Conservation (phyloP, 2,329 filamentous ascomycete genomes). For the Graphilbum fragrans region DNA sequence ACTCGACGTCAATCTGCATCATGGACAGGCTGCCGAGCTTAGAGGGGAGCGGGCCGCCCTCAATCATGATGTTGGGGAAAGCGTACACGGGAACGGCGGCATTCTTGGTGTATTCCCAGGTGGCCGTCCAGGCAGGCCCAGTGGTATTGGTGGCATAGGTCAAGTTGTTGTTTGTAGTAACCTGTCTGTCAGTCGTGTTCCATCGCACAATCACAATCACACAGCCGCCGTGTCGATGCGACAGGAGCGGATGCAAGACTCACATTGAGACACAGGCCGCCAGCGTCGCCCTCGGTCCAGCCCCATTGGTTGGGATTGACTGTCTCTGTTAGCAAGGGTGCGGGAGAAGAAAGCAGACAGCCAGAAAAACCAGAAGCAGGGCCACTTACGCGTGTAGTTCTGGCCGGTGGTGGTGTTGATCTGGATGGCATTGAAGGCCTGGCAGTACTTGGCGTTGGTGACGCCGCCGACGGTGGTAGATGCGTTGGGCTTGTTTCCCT, state of each 20-base stretch:
- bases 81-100: conserved; percentile 36
- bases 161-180: conserved; percentile 35
- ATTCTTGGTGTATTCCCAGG: conserved; percentile 34
- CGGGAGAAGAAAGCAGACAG: neutral
- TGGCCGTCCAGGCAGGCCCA: conserved; percentile 37
- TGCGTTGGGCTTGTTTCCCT: conserved; percentile 10
- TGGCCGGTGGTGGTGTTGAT: conserved; percentile 21
- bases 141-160: conserved; percentile 33
- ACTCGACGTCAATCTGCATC: conserved; percentile 31
- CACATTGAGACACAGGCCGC: conserved; percentile 39
- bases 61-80: conserved; percentile 39
- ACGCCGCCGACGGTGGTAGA: conserved; percentile 4
- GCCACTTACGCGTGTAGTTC: conserved; percentile 31
- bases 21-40: conserved; percentile 23
- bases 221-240: neutral
- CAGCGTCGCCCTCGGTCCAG: conserved; percentile 22
- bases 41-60: conserved; percentile 27
- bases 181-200: conserved; percentile 17
- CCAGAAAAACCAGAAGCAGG: neutral
- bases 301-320: conserved; percentile 47
- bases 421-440: conserved; percentile 6
- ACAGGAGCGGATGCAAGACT: too few relatives aligned
- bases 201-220: neutral
- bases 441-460: conserved; percentile 9
- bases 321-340: conserved; percentile 12